Base-by-base conservation (phyloP, 116 monocot species). In the Dioscorea cayenensis region DNA sequence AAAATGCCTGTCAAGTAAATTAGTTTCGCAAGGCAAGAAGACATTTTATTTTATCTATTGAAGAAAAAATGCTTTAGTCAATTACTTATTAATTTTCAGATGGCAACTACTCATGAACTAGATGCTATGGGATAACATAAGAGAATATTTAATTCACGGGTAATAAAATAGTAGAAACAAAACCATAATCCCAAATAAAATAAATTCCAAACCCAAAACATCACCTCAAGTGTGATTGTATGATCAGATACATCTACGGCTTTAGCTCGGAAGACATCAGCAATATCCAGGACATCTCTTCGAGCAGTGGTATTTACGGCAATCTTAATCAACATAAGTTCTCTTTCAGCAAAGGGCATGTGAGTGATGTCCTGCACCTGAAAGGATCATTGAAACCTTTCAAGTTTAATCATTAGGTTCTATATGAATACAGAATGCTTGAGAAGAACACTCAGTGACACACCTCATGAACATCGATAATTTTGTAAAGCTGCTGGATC, bases 211-310 rank as follows among this genome's bases (percentile, higher is more conserved):
- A 55, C 23, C 59, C 59, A 38, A 37, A 67, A 25, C 17, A 35
- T 68, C 35, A 99, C 99, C 94, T 94, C 85, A 64, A 94, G 87
- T 16, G 99, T 94, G 51, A 99, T 81, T 62, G 99, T 94, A 72
- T 99, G 99, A 78, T 94, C 99, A 84, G 99, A 99, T 68, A 99
- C 99, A 87, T 99, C 99, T 29, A 99, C 89, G 73, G 94, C 78
- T 78, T 85, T 89, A 18, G 94, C 99, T 9, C 94, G 89, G 51
- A 99, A 99, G 68, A 99, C 91, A 66, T 77, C 84, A 65, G 89
- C 94, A 81, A 99, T 89, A 69, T 99, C 99, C 14, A 99, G 82
- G 50, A 99, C 86, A 69, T 94, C 94, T 61, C 99, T 91, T 49
- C 94, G 68, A 65, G 91, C 99, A 84, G 73, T 63, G 52, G 85